Conservation (phyloP, 2,329 filamentous ascomycete species). For the Dothistroma pini region DNA sequence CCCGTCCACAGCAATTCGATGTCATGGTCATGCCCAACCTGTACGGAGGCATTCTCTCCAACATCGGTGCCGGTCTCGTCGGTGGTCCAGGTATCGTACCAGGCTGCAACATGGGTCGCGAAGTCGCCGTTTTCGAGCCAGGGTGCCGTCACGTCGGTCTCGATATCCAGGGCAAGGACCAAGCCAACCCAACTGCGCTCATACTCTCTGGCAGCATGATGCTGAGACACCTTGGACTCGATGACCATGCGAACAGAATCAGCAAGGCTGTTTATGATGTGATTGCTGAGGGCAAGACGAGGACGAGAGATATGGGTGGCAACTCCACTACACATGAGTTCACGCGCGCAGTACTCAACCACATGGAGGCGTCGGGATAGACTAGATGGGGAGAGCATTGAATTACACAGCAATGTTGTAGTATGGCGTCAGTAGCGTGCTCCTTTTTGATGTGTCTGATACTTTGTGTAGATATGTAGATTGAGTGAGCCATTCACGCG, state of each 20-base stretch:
- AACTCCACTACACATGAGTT: constrained; percentile 87
- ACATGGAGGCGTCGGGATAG: constrained; percentile 65
- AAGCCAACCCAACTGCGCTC: constrained; percentile 96
- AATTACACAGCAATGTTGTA: constrained; percentile 2
- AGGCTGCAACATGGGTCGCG: constrained; percentile 98
- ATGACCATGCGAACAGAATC: constrained; percentile 98
- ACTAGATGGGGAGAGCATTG: constrained; percentile 1
- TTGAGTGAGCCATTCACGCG: neutral
- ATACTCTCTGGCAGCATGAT: constrained; percentile 96
- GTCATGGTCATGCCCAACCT: constrained; percentile 99
- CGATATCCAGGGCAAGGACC: constrained; percentile 99
- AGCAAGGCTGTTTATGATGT: constrained; percentile 79
- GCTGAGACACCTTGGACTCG: constrained; percentile 90
- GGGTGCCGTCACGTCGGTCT: constrained; percentile 99
- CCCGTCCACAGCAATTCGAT: constrained; percentile 94
- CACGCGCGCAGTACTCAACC: constrained; percentile 86
- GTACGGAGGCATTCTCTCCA: constrained; percentile 98
- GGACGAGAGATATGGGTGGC: constrained; percentile 96
- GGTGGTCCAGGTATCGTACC: constrained; percentile 96
- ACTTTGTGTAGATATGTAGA: constrained; percentile 12
- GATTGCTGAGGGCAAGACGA: constrained; percentile 83
- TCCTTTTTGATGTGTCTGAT: constrained; percentile 10
- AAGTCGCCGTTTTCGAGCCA: constrained; percentile 97
- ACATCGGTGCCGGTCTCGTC: constrained; percentile 95
- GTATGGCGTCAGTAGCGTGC: constrained; percentile 12